Evolutionary conservation across 768 basidiomycete genomes (phyloP).

Genomic region (Mycena capillaripes): DNA sequence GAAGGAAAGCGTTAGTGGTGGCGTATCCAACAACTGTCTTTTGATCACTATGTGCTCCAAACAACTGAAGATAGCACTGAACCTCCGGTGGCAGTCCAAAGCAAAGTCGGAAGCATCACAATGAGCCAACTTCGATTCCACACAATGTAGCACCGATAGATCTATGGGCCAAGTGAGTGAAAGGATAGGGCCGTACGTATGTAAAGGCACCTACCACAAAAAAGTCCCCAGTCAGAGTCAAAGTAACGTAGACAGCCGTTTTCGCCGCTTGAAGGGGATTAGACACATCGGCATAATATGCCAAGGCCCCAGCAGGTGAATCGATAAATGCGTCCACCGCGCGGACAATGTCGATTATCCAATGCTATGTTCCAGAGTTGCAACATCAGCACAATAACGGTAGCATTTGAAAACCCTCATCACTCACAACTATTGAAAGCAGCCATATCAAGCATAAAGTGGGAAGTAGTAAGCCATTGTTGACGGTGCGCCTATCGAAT

Average conservation of each 20-base stretch:
- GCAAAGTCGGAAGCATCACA: conserved; percentile 10
- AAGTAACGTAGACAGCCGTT: background rate
- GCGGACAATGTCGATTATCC: conserved; percentile 26
- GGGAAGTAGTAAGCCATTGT: too few relatives aligned
- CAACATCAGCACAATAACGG: too few relatives aligned
- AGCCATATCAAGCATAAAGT: too few relatives aligned
- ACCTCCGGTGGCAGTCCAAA: conserved; percentile 20
- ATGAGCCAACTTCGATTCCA: conserved; percentile 25
- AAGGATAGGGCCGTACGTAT: background rate
- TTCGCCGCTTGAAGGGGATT: background rate
- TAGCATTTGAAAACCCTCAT: too few relatives aligned
- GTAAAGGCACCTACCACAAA: conserved; percentile 8
- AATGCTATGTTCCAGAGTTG: conserved; percentile 14
- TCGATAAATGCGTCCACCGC: conserved; percentile 15
- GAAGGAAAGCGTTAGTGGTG: background rate
- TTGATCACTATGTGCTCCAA: too few relatives aligned
- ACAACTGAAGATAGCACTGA: background rate
- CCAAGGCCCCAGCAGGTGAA: conserved; percentile 1
- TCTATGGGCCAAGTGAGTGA: background rate
- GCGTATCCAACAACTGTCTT: background rate
- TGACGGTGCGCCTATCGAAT: too few relatives aligned
- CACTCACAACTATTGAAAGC: too few relatives aligned
- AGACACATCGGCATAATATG: background rate
- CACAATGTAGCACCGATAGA: conserved; percentile 25
- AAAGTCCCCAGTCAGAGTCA: conserved; percentile 5